Evolutionary conservation across 495 filamentous ascomycete species (phyloP).

Genomic region (Hypoxylon crocopeplum): DNA sequence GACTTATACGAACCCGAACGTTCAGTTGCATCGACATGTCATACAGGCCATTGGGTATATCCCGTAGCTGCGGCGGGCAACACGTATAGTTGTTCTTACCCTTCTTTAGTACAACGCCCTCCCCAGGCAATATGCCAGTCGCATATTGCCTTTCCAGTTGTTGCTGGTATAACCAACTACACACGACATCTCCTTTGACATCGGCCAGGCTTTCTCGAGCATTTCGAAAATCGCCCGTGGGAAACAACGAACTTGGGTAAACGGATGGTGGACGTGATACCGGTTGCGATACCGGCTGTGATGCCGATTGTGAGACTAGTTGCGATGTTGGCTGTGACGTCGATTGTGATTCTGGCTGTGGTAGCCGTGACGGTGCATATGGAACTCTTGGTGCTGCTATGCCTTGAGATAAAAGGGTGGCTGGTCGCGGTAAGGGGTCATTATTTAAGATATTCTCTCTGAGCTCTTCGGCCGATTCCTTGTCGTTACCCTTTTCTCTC

Average conservation of each 20-base stretch:
- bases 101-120: slow-evolving; percentile 69
- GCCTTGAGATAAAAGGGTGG: not conserved
- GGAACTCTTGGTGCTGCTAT: slow-evolving; percentile 13
- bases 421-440: not conserved
- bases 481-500: slow-evolving; percentile 15
- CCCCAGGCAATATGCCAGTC: slow-evolving; percentile 55
- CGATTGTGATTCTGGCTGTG: slow-evolving; percentile 9
- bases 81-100: slow-evolving; percentile 59
- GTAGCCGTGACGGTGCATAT: slow-evolving; percentile 1
- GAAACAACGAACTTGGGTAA: slow-evolving; percentile 18
- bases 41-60: slow-evolving; percentile 55
- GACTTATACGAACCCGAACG: slow-evolving; percentile 45
- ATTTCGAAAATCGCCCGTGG: slow-evolving; percentile 30
- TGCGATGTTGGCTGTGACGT: not conserved
- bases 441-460: slow-evolving; percentile 1
- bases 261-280: slow-evolving; percentile 20
- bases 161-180: slow-evolving; percentile 66
- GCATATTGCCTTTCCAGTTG: slow-evolving; percentile 66
- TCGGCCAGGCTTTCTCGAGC: slow-evolving; percentile 51
- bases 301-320: not conserved
- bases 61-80: slow-evolving; percentile 59
- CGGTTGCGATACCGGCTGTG: slow-evolving; percentile 9
- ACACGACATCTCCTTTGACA: slow-evolving; percentile 65
- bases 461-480: slow-evolving; percentile 4
- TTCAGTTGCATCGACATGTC: slow-evolving; percentile 62